Base-by-base conservation (phyloP, 208 protist genomes). In the Herpetomonas tarakana region DNA sequence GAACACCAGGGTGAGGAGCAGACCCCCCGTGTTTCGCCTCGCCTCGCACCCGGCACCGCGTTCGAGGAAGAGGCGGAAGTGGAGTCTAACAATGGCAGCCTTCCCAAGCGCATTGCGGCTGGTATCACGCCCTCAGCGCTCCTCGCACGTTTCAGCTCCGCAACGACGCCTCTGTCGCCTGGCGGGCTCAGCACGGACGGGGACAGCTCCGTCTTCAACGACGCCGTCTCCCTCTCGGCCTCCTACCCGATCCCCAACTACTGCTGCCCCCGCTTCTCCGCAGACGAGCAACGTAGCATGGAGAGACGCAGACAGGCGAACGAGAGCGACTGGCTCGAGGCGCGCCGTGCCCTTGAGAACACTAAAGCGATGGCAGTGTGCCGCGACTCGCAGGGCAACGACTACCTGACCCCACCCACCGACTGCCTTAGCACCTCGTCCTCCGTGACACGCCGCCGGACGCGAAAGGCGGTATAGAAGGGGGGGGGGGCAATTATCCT, bases 271-370 rank as follows among this genome's bases (percentile, higher is more conserved):
- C 68, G 62, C 25, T 80, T 76, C 64, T 61, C 55, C 24, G 47
- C 66, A 14, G 65, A 65, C 18, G 68, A 72, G 49, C 62, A 60
- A 52, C 74, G 74, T 14, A 45, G 25, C 31, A 75, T 80, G 27
- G 64, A 80, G n/a, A 25, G 76, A 64, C 65, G 74, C 35, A 58
- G 74, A 21, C 74, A 68, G 30, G 68, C 45, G 7, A 80, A 71
- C 31, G 68, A 52, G 9, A 59, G 63, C 12, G 74, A 61, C 28
- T 80, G 74, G 74, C 58, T 65, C 50, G 63, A 80, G 52, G 74
- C 74, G 6, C 69, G 71, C 64, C 58, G 68, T 21, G 74, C 74
- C 6, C 59, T 76, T 19, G 70, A 67, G 52, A 59, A 31, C 3
- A 71, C 70, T 12, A 52, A 74, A 28, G 58, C 52, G 22, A 35